Evolutionary conservation across 768 basidiomycete genomes (phyloP).

Genomic region (Strobilomyces echinocephalus): DNA sequence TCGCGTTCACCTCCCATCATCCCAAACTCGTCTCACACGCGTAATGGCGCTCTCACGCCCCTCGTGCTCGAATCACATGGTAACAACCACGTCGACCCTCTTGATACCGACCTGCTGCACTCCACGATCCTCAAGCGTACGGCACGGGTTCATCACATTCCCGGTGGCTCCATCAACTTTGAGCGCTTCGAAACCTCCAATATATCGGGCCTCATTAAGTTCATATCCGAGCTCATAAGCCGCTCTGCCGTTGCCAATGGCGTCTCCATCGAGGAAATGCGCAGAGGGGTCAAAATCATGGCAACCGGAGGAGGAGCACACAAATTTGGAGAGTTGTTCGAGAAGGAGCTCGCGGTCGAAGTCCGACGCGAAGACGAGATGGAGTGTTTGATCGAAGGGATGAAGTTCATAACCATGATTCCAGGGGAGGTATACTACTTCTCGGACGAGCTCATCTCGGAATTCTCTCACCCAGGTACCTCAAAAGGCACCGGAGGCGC

Average conservation of each 20-base stretch:
- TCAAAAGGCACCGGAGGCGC: slow-evolving; percentile 4
- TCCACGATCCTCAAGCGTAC: slow-evolving; percentile 66
- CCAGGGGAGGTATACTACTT: slow-evolving; percentile 98
- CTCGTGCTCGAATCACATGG: slow-evolving; percentile 58
- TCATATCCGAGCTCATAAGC: slow-evolving; percentile 82
- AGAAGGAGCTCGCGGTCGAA: slow-evolving; percentile 70
- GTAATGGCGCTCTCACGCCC: slow-evolving; percentile 78
- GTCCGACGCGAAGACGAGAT: slow-evolving; percentile 94
- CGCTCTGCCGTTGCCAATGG: slow-evolving; percentile 81
- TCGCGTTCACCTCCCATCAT: slow-evolving; percentile 23
- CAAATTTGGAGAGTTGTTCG: slow-evolving; percentile 84
- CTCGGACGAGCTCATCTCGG: slow-evolving; percentile 92
- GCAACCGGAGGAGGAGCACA: slow-evolving; percentile 98
- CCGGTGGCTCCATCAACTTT: slow-evolving; percentile 96
- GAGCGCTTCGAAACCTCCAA: slow-evolving; percentile 93
- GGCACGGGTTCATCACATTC: slow-evolving; percentile 63
- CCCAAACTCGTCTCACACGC: slow-evolving; percentile 33
- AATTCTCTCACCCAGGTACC: slow-evolving; percentile 38
- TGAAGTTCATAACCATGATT: slow-evolving; percentile 93
- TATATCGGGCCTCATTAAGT: slow-evolving; percentile 77
- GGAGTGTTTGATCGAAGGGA: slow-evolving; percentile 95
- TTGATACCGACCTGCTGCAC: slow-evolving; percentile 46
- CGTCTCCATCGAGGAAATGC: slow-evolving; percentile 88
- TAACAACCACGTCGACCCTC: slow-evolving; percentile 20
- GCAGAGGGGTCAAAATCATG: slow-evolving; percentile 90